These are phyloP conservation scores for Boechera divaricarpa DNA, from an alignment of 345 rosid genomes.

Conservation along the genomic window DNA sequence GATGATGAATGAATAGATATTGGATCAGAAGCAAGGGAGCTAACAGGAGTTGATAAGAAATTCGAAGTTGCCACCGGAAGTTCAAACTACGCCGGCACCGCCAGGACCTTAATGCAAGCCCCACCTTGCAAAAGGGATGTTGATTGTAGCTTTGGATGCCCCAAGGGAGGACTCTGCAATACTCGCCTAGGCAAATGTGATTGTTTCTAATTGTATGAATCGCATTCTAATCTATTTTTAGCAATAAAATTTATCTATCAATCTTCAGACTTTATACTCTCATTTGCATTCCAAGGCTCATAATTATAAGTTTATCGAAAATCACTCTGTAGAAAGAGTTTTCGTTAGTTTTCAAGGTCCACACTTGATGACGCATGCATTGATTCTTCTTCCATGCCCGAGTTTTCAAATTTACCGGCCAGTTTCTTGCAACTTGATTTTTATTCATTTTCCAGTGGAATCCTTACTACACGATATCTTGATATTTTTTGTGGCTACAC, in stretches of 20 bases:
- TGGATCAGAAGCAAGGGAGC: slow-evolving; percentile 26
- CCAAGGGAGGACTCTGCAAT: background rate
- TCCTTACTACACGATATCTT: no score
- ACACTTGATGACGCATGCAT: no score
- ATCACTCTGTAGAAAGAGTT: background rate
- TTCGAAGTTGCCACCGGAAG: background rate
- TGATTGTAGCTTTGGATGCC: background rate
- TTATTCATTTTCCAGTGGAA: no score
- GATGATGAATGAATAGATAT: slow-evolving; percentile 3
- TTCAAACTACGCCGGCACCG: background rate
- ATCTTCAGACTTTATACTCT: background rate
- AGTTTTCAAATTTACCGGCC: no score
- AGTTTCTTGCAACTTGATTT: no score
- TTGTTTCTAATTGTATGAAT: background rate
- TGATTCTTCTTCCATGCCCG: background rate
- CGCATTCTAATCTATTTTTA: background rate
- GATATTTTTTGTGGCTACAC: no score
- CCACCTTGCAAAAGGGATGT: slow-evolving; percentile 24
- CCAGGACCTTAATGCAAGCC: background rate
- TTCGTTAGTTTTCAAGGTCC: background rate
- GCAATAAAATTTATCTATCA: background rate
- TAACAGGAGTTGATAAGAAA: background rate
- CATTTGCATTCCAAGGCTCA: background rate
- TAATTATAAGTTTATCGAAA: background rate
- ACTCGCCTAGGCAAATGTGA: background rate